A percentile compares a stretch with the other conserved stretches of the same genome.
phyloP scores from a whole-genome alignment of 805 yeast genomes.

The Sungouiella thailandica region DNA sequence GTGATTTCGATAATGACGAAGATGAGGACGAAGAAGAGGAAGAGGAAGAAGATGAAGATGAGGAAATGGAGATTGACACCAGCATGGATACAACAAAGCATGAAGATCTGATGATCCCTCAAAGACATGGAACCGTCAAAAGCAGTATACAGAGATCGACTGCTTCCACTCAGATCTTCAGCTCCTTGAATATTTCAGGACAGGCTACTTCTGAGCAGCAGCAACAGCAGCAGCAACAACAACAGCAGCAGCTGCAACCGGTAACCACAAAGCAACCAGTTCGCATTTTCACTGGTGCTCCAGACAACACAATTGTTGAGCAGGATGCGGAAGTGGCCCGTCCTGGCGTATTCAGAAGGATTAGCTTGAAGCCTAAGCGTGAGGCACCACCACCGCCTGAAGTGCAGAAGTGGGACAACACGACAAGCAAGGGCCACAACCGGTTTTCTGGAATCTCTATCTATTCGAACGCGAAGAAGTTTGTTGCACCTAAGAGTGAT shows the following conservation, averaged over 20 bases:
- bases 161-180: conserved; percentile 29
- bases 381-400: conserved; percentile 37
- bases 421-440: conserved; percentile 14
- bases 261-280: neutral
- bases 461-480: conserved; percentile 8
- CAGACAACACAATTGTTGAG: neutral
- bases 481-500: conserved; percentile 9
- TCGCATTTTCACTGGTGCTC: neutral
- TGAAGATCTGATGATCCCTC: conserved; percentile 3
- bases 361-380: conserved; percentile 34
- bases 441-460: conserved; percentile 35
- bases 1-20: conserved; percentile 6
- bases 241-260: too few relatives aligned
- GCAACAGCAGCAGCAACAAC: too few relatives aligned
- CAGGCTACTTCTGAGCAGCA: neutral
- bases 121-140: conserved; percentile 8
- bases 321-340: neutral
- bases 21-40: conserved; percentile 2
- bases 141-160: conserved; percentile 15
- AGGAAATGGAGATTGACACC: conserved; percentile 1
- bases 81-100: neutral
- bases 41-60: conserved; percentile 5
- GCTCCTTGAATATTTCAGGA: conserved; percentile 18
- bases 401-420: conserved; percentile 3
- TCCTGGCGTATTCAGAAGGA: conserved; percentile 14